Conservation (phyloP, 2,329 filamentous ascomycete species). For the Aspergillus brasiliensis region DNA sequence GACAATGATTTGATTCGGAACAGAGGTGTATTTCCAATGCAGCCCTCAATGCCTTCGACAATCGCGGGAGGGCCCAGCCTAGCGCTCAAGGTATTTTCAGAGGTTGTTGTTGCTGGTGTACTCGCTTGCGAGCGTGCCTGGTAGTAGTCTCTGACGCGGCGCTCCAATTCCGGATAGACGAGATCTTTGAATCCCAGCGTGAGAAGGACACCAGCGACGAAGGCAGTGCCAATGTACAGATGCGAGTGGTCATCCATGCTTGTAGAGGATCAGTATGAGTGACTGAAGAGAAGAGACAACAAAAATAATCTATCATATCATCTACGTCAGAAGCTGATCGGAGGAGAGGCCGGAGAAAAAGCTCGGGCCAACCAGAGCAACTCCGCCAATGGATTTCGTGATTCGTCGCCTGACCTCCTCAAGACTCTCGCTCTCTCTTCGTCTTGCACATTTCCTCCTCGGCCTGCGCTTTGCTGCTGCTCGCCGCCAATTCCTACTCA, state of each 20-base stretch:
- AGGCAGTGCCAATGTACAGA: conserved; percentile 68
- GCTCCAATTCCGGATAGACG: conserved; percentile 73
- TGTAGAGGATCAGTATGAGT: neutral
- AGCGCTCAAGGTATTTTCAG: conserved; percentile 22
- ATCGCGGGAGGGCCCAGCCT: conserved; percentile 50
- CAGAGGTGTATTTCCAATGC: conserved; percentile 91
- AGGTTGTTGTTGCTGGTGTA: conserved; percentile 12
- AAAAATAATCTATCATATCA: neutral
- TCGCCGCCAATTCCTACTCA: conserved; percentile 40
- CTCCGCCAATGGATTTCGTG: conserved; percentile 20
- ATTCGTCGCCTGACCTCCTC: conserved; percentile 20
- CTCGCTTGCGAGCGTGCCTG: conserved; percentile 40
- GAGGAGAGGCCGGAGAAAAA: conserved; percentile 26
- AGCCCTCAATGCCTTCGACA: conserved; percentile 80
- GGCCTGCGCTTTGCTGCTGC: conserved; percentile 9
- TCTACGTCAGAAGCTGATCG: neutral
- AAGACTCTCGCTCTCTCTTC: conserved; percentile 17
- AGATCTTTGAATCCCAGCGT: conserved; percentile 79
- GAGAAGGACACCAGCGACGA: conserved; percentile 73
- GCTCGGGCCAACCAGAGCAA: conserved; percentile 39
- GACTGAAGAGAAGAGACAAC: neutral
- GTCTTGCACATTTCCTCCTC: conserved; percentile 6
- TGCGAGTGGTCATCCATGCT: conserved; percentile 37
- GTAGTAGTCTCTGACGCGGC: conserved; percentile 53
- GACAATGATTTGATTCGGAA: conserved; percentile 84